Percentiles rank a stretch among this genome's conserved stretches.
phyloP scores from a whole-genome alignment of 176 grass and related monocot genomes.

The Zea mays region DNA sequence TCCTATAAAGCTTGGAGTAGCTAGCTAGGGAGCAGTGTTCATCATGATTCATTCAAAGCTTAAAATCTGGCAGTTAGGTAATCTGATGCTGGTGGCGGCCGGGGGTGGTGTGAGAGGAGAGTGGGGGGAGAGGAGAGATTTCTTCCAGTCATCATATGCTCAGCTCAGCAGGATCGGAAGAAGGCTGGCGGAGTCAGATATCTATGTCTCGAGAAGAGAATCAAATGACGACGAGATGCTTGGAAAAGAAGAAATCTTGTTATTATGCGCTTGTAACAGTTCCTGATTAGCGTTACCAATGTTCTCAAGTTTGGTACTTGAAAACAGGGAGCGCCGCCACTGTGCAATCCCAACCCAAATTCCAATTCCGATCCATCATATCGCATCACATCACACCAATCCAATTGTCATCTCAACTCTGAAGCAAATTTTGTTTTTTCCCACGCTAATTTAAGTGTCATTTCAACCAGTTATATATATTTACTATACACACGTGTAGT shows the following conservation, averaged over 20 bases:
- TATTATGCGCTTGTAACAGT: background rate
- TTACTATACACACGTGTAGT: background rate
- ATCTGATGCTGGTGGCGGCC: constrained; percentile 29
- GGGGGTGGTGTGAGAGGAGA: background rate
- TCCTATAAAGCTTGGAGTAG: constrained; percentile 31
- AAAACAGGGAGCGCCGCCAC: background rate
- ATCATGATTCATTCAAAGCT: constrained; percentile 47
- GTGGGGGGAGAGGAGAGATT: background rate
- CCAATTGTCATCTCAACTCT: constrained; percentile 14
- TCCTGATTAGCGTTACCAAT: background rate
- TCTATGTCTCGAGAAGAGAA: constrained; percentile 8
- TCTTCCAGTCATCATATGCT: constrained; percentile 49
- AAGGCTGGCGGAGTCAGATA: constrained; percentile 16
- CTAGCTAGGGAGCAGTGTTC: constrained; percentile 24
- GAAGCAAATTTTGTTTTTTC: constrained; percentile 6
- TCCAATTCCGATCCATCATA: background rate
- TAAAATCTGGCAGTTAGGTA: constrained; percentile 46
- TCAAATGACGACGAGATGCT: constrained; percentile 35
- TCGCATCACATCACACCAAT: background rate
- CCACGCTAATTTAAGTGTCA: background rate
- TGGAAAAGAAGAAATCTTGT: background rate
- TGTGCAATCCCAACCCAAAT: background rate
- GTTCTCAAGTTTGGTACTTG: constrained; percentile 12
- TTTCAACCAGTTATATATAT: background rate
- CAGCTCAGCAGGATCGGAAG: background rate